Conservation (phyloP, 495 filamentous ascomycete species). For the Ramalina intermedia region DNA sequence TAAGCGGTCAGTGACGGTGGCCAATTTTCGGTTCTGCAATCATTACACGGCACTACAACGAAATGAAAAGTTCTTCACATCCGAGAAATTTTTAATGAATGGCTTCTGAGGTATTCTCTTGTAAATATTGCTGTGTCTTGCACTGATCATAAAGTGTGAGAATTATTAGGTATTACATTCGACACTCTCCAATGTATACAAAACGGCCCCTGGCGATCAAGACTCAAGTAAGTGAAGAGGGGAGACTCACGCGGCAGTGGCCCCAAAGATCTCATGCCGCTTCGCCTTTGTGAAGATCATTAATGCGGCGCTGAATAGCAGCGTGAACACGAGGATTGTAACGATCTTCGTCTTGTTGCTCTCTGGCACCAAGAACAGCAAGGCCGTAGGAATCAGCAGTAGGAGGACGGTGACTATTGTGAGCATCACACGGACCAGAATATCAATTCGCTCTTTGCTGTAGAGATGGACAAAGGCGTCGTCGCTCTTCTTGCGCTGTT, state of each 20-base stretch:
- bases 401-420: constrained; percentile 15
- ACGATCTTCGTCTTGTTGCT: constrained; percentile 14
- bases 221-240: no score
- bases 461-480: constrained; percentile 16
- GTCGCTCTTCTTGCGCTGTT: constrained; percentile 14
- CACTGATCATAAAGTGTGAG: no score
- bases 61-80: no score
- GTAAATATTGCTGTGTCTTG: no score
- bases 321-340: constrained; percentile 21
- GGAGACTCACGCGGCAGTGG: constrained; percentile 8
- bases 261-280: constrained; percentile 25
- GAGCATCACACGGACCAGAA: constrained; percentile 19
- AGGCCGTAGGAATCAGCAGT: constrained; percentile 18
- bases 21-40: no score
- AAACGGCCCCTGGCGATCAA: no score
- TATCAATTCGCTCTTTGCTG: constrained; percentile 19
- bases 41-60: no score
- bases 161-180: no score
- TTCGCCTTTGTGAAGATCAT: constrained; percentile 22
- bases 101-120: no score
- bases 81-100: no score
- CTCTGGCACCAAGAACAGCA: constrained; percentile 11
- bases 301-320: constrained; percentile 21
- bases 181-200: no score
- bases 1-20: no score